Base-by-base conservation (phyloP, 192 early-diverging fungal genomes). In the Coemansia biformis region DNA sequence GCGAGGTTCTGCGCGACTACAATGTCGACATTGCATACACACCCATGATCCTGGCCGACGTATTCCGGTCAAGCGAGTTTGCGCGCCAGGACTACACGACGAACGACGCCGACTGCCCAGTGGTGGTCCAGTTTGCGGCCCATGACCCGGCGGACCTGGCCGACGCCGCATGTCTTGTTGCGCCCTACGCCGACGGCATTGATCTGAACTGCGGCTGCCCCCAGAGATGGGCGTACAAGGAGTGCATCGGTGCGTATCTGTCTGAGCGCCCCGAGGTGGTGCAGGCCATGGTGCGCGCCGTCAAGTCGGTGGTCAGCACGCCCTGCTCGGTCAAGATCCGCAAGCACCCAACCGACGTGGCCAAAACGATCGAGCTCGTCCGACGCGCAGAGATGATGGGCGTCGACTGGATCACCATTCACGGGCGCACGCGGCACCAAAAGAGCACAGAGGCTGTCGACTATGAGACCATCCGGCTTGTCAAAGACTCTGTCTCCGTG, bases 131-230 rank as follows among this genome's bases (percentile, higher is more conserved):
- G 55, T 98, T 98, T 76, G 95, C 92, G 23, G 89, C 91, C 8
- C 85, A 81, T 13, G 84, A 87, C 43, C 75, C 83, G 0, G 63
- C 54, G 6, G 91, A 98, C 54, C 74, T 91, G 7, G 89, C 86
- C 10, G 86, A 89, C 28, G 95, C 95, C 0, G 83, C 86, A 0
- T 84, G 87, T 46, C 65, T 94, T 7, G 88, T 85, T 4, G 81
- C 89, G 5, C 86, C 84, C 6, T 93, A 79, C 68, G 79, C 81
- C 3, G 80, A 81, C 22, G 86, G 76, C 3, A 82, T 88, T 42
- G 84, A 88, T 38, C 65, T 89, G 38, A 89, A 98, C 60, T 98
- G 92, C 71, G 95, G 95, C 15, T 98, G 95, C 52, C 95, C 95
- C 14, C 95, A 98, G 68, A 83, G 82, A 64, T 96, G 92, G 92